Base-by-base conservation (phyloP, 2,329 filamentous ascomycete species). In the Phyllosticta citrichinensis region DNA sequence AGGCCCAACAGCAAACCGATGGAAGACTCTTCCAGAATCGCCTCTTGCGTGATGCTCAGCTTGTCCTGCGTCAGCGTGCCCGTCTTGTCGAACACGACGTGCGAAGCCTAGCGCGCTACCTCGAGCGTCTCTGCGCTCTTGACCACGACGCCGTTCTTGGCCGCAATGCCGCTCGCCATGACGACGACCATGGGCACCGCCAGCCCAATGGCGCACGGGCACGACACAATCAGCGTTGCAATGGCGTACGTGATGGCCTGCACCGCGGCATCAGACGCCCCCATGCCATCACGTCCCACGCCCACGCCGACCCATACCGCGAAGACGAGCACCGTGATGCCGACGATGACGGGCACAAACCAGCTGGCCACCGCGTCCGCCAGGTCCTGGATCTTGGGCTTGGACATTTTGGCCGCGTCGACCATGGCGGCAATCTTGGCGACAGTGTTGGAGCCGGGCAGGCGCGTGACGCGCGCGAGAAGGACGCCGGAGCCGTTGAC, bases 51-150 rank as follows among this genome's bases (percentile, higher is more conserved):
- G n/a, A 80, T 77, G 0, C 67, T 63, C 1, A 81, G 71, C 19
- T 79, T 77, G 0, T 85, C 86, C 25, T 77, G 70, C 0, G 88
- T 92, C 9, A 93, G 70, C 0, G 88, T 93, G 0, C 89, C 88
- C 0, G 89, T 93, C 72, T 93, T 93, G 76, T 93, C 88, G 65
- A 93, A 88, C 0, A 93, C 80, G 1, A 91, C 81, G 66, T 91
- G 83, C 0, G 83, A 80, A 0, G 82, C 75, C 62, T 83, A 86
- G 58, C 81, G 75, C 0, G 83, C 84, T 0, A 81, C 71, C 68
- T 91, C 87, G 22, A 89, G 82, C 2, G 79, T 80, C 52, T 83
- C 78, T 0, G 85, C 82, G 0, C 83, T 80, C 67, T 89, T 88
- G 73, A 92, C 85, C 20, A 92, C 80, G 19, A 92, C 77, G 0